phyloP scores from a whole-genome alignment of 345 rosid genomes.

The Eucalyptus pumila region DNA sequence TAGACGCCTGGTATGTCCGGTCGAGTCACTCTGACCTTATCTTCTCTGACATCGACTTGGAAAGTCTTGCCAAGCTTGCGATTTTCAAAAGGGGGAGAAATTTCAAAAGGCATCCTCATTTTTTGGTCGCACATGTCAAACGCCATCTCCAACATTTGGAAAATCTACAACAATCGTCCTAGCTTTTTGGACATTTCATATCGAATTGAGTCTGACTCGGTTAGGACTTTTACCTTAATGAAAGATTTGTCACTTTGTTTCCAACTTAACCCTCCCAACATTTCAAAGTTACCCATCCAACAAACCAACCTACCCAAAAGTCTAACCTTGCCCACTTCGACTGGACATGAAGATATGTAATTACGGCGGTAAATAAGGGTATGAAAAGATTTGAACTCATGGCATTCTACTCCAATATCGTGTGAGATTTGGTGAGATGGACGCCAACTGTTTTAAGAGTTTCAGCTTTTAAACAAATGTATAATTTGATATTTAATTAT shows the following conservation, averaged over 20 bases:
- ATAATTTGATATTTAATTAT: no score
- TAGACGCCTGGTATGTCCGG: neutral
- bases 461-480: no score
- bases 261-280: neutral
- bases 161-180: neutral
- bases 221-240: neutral
- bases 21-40: neutral
- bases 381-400: no score
- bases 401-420: rapidly evolving
- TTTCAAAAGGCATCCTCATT: neutral
- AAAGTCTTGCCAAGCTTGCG: neutral
- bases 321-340: neutral
- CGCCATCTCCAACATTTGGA: neutral
- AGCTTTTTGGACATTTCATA: neutral
- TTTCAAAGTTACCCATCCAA: neutral
- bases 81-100: neutral
- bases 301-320: neutral
- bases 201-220: neutral
- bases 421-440: no score
- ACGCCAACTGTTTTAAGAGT: rapidly evolving
- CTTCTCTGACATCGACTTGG: neutral
- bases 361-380: no score
- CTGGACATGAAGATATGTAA: no score
- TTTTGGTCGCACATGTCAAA: neutral
- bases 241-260: neutral